A percentile compares a stretch with the other conserved stretches of the same genome.
phyloP scores from a whole-genome alignment of 805 yeast genomes.

The Kazachstania bromeliacearum region DNA sequence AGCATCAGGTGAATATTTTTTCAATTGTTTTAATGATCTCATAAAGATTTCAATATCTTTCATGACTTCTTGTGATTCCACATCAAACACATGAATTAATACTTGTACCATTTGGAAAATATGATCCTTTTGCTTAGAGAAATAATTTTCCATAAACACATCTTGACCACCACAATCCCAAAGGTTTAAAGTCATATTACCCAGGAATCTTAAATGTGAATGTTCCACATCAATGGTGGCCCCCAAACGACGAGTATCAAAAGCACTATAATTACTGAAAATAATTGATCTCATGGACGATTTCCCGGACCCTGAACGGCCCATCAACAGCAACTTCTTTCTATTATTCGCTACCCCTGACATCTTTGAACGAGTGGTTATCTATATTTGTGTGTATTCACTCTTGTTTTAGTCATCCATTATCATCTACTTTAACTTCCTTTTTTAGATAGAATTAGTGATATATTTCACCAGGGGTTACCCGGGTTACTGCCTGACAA shows the following conservation, averaged over 20 bases:
- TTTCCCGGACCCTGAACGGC: conserved; percentile 95
- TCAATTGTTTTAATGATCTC: conserved; percentile 70
- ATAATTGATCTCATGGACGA: conserved; percentile 96
- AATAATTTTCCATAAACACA: conserved; percentile 89
- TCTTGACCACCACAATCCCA: conserved; percentile 99
- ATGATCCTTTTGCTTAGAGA: conserved; percentile 80
- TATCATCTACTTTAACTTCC: no score
- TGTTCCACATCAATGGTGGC: conserved; percentile 99
- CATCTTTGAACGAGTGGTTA: no score
- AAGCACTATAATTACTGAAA: conserved; percentile 91
- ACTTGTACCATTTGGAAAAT: conserved; percentile 95
- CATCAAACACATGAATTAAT: conserved; percentile 91
- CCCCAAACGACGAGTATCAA: conserved; percentile 89
- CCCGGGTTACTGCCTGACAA: no score
- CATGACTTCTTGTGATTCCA: conserved; percentile 81
- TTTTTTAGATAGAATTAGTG: no score
- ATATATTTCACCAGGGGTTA: no score
- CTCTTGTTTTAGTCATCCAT: no score
- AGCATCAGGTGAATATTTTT: conserved; percentile 80
- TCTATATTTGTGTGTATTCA: no score
- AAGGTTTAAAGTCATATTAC: conserved; percentile 87
- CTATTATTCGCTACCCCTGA: conserved; percentile 36
- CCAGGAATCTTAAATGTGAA: conserved; percentile 83
- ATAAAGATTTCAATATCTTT: conserved; percentile 90
- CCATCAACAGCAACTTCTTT: conserved; percentile 62